These are phyloP conservation scores for Choiromyces venosus DNA, from an alignment of 495 filamentous ascomycete genomes.

Conservation along the genomic window DNA sequence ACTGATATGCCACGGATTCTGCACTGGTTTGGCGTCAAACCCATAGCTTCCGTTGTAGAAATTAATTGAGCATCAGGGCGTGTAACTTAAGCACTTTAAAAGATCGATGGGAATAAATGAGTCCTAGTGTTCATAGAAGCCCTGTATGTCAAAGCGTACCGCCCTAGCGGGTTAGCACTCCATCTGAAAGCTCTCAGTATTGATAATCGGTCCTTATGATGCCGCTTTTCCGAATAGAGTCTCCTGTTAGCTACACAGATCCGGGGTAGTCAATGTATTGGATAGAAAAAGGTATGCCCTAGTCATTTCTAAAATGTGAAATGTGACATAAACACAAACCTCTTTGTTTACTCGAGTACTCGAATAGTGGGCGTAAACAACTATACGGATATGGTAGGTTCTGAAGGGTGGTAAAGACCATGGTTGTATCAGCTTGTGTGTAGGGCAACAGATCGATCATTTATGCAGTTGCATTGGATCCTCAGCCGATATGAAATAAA, in stretches of 20 bases:
- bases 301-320: background rate
- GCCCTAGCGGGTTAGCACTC: background rate
- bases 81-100: background rate
- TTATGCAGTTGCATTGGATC: background rate
- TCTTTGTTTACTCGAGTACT: background rate
- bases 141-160: background rate
- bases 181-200: background rate
- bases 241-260: background rate
- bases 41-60: background rate
- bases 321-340: background rate
- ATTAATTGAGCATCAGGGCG: background rate
- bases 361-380: background rate
- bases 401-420: background rate
- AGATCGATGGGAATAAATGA: background rate
- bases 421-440: background rate
- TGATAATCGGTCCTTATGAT: background rate
- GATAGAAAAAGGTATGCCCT: background rate
- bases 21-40: background rate
- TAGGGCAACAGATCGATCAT: background rate
- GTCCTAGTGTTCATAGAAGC: background rate
- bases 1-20: background rate
- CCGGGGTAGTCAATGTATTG: background rate
- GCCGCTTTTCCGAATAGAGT: background rate
- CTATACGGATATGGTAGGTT: background rate
- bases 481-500: background rate